Evolutionary conservation across 345 rosid species (phyloP).

Genomic region (Hibiscus trionum): DNA sequence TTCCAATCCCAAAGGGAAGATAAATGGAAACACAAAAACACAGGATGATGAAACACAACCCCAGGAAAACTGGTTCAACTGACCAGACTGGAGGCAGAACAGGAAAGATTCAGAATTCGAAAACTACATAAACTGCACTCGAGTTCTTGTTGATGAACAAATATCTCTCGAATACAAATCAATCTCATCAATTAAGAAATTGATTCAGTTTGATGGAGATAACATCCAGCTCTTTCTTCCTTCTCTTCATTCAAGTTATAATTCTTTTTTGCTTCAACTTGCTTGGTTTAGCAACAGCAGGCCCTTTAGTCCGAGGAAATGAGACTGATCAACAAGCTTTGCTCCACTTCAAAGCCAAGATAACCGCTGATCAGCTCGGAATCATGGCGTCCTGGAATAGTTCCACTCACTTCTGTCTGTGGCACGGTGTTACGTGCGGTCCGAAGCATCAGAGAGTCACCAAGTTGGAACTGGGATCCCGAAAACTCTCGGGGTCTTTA

Average conservation of each 20-base stretch:
- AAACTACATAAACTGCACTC: too few relatives aligned
- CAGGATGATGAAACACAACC: too few relatives aligned
- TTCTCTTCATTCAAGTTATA: neutral
- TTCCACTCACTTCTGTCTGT: slow-evolving; percentile 5
- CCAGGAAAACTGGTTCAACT: too few relatives aligned
- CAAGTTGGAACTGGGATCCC: neutral
- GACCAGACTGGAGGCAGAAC: too few relatives aligned
- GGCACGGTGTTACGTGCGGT: slow-evolving; percentile 15
- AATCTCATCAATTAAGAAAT: neutral
- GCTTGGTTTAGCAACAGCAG: neutral
- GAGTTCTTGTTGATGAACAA: too few relatives aligned
- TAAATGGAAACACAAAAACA: too few relatives aligned
- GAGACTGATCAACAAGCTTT: neutral
- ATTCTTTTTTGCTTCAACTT: neutral
- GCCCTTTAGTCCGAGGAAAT: neutral
- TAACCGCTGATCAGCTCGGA: neutral
- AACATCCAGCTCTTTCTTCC: neutral
- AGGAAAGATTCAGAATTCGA: too few relatives aligned
- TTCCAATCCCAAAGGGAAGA: too few relatives aligned
- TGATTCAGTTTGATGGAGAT: neutral
- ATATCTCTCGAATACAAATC: neutral
- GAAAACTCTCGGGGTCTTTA: neutral
- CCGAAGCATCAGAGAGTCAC: slow-evolving; percentile 3
- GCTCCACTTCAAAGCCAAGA: slow-evolving; percentile 3
- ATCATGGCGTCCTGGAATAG: slow-evolving; percentile 8